phyloP scores from a whole-genome alignment of 176 grass and related monocot species.

The Echinochloa phyllopogon region DNA sequence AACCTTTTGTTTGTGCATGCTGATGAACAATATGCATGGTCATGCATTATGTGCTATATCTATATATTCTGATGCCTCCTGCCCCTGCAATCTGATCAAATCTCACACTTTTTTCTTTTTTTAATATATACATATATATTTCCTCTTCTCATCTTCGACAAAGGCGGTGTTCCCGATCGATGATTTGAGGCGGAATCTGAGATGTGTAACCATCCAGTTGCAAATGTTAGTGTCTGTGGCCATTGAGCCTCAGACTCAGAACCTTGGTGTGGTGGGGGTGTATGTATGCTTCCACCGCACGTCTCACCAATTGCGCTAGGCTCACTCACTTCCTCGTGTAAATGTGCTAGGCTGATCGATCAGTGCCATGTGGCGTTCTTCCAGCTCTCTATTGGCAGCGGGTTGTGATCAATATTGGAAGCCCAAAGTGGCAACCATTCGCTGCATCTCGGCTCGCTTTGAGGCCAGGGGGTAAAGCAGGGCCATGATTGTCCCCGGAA shows the following conservation, averaged over 20 bases:
- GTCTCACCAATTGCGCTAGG: not conserved
- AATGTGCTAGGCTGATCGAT: no score
- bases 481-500: conserved; percentile 66
- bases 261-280: not conserved
- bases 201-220: conserved; percentile 22
- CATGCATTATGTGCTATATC: conserved; percentile 1
- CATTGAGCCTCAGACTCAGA: conserved; percentile 23
- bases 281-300: not conserved
- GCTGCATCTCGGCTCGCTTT: conserved; percentile 55
- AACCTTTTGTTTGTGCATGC: not conserved
- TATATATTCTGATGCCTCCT: conserved; percentile 53
- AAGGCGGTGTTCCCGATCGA: conserved; percentile 11
- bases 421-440: conserved; percentile 58
- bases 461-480: conserved; percentile 44
- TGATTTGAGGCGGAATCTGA: conserved; percentile 23
- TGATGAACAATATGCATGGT: conserved; percentile 34
- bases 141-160: conserved; percentile 21
- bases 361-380: no score
- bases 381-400: not conserved
- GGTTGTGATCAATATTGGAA: conserved; percentile 31
- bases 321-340: not conserved
- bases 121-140: not conserved
- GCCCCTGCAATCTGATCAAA: conserved; percentile 17
- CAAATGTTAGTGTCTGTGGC: not conserved
- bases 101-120: not conserved